Percentiles rank a stretch among this genome's conserved stretches.
These are phyloP conservation scores for Podaxis sp. DNA, from an alignment of 768 basidiomycete species.

Conservation along the genomic window DNA sequence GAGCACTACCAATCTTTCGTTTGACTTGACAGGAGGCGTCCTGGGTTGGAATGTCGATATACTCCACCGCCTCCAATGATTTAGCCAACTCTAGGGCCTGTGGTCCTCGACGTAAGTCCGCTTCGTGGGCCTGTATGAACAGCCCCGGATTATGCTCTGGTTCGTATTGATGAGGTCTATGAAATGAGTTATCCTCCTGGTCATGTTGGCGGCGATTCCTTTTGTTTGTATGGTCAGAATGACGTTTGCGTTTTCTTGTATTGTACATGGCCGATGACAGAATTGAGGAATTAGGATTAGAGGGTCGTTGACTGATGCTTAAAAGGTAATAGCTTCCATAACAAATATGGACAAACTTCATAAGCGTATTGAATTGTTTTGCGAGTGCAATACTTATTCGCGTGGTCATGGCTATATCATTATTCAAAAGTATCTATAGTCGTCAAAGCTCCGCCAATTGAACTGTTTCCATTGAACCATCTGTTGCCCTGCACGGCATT, in stretches of 20 bases:
- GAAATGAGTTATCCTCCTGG: background rate
- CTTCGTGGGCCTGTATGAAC: conserved; percentile 74
- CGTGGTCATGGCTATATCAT: background rate
- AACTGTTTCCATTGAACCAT: conserved; percentile 26
- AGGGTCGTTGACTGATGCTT: background rate
- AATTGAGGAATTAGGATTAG: background rate
- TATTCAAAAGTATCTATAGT: background rate
- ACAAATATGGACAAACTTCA: background rate
- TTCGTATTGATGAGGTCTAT: background rate
- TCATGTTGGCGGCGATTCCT: background rate
- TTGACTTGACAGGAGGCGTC: conserved; percentile 13
- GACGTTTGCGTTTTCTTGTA: conserved; percentile 12
- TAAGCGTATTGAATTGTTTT: too few species aligned
- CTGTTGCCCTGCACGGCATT: conserved; percentile 24
- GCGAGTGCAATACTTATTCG: too few species aligned
- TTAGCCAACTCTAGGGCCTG: conserved; percentile 37
- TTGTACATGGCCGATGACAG: background rate
- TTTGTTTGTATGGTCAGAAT: background rate
- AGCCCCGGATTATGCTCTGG: conserved; percentile 31
- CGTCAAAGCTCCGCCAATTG: background rate
- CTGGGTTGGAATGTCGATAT: conserved; percentile 13
- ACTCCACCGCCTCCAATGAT: conserved; percentile 35
- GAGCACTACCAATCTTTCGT: conserved; percentile 30
- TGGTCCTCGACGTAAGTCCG: conserved; percentile 62
- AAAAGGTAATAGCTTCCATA: background rate